A percentile compares a stretch with the other conserved stretches of the same genome.
Conservation (phyloP, 2,329 filamentous ascomycete species). For the Xylariaceae sp. region DNA sequence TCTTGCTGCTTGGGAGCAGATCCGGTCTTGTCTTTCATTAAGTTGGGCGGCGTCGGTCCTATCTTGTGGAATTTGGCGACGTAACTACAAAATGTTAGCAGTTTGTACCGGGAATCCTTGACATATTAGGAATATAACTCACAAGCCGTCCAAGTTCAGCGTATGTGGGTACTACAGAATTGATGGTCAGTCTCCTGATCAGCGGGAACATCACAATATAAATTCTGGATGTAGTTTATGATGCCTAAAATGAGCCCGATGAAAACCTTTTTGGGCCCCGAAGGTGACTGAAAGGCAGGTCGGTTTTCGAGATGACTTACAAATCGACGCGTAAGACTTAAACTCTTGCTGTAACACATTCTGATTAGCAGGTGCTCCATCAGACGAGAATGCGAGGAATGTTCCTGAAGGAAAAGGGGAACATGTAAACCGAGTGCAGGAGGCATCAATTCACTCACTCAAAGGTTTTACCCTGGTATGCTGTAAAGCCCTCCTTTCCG, state of each 20-base stretch:
- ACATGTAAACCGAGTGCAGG: not conserved
- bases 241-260: not conserved
- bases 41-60: constrained; percentile 64
- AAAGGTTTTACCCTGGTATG: constrained; percentile 87
- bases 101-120: not conserved
- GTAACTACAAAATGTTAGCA: constrained; percentile 32
- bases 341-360: constrained; percentile 44
- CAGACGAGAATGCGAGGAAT: not conserved
- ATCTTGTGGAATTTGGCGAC: constrained; percentile 96
- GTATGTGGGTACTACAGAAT: constrained; percentile 16
- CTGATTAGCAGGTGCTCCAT: constrained; percentile 1
- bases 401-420: not conserved
- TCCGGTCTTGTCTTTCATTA: constrained; percentile 34
- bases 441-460: constrained; percentile 38
- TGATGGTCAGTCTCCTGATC: not conserved
- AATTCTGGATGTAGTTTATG: not conserved
- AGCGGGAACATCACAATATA: not conserved
- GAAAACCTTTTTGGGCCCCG: not conserved
- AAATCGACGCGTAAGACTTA: constrained; percentile 78
- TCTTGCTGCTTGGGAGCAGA: constrained; percentile 32
- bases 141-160: constrained; percentile 97
- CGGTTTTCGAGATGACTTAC: constrained; percentile 64
- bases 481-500: constrained; percentile 86
- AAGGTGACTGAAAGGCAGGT: not conserved
- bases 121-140: not conserved